Conservation (phyloP, 441 rosid genomes). For the Eutrema salsugineum region DNA sequence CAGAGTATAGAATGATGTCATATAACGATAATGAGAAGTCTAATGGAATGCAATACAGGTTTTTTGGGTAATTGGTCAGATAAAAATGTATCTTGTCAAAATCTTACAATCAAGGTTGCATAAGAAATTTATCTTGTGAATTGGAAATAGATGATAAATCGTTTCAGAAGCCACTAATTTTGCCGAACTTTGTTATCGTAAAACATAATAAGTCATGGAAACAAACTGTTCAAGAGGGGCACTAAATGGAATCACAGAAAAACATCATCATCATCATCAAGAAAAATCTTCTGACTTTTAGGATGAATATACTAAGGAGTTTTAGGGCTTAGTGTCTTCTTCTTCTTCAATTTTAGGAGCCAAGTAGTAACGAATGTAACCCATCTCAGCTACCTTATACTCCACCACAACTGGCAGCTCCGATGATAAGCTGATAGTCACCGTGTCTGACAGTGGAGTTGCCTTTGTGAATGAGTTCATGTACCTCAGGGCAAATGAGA, state of each 20-base stretch:
- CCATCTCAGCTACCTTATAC: conserved; percentile 99
- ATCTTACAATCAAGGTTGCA: neutral
- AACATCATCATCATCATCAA: conserved; percentile 1
- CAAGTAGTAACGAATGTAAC: conserved; percentile 82
- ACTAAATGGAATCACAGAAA: neutral
- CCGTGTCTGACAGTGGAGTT: conserved; percentile 72
- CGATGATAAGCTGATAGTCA: conserved; percentile 86
- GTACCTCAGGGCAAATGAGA: conserved; percentile 93
- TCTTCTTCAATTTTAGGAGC: conserved; percentile 98
- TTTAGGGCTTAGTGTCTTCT: conserved; percentile 63
- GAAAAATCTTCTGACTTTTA: neutral
- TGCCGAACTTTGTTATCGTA: neutral
- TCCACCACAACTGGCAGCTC: conserved; percentile 95
- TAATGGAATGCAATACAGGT: neutral
- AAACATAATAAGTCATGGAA: neutral
- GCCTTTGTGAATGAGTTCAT: conserved; percentile 98
- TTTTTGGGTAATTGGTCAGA: neutral
- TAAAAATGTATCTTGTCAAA: neutral
- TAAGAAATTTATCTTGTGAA: neutral
- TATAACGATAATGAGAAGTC: neutral
- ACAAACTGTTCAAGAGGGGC: conserved; percentile 17
- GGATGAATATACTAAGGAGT: neutral
- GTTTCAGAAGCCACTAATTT: neutral
- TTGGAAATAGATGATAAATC: neutral
- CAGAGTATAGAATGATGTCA: neutral